These are phyloP conservation scores for Fusarium pseudocircinatum DNA, from an alignment of 2,329 filamentous ascomycete genomes.

Conservation along the genomic window DNA sequence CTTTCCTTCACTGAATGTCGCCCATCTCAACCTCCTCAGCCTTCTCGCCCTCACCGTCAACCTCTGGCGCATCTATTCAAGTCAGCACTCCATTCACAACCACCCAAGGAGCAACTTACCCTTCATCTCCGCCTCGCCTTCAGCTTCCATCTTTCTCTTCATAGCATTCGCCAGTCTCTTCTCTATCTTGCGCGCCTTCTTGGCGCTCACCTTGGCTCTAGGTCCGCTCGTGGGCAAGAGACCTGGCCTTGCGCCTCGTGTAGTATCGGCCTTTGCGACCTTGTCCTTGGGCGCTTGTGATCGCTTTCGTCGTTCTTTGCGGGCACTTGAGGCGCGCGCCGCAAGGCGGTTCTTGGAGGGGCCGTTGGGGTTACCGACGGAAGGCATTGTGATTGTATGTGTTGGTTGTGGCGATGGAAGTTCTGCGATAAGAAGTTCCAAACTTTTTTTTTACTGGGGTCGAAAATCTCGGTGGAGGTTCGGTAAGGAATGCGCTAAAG, in stretches of 20 bases:
- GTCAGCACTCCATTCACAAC: background rate
- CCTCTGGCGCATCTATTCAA: conserved; percentile 38
- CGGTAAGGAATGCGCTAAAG: conserved; percentile 20
- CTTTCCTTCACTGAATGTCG: conserved; percentile 36
- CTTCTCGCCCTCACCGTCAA: conserved; percentile 11
- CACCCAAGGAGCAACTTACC: conserved; percentile 45
- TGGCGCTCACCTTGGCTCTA: conserved; percentile 59
- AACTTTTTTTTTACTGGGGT: conserved; percentile 30
- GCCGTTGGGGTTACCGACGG: conserved; percentile 67
- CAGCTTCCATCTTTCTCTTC: conserved; percentile 61
- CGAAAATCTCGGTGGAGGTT: conserved; percentile 31
- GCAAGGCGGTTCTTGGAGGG: conserved; percentile 63
- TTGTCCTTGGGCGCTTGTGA: conserved; percentile 51
- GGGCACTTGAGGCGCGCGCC: conserved; percentile 56
- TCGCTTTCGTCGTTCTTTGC: conserved; percentile 56
- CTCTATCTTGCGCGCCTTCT: conserved; percentile 66
- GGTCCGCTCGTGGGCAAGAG: conserved; percentile 67
- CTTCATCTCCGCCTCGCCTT: conserved; percentile 61
- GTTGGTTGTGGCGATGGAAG: conserved; percentile 5
- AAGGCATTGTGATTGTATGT: conserved; percentile 55
- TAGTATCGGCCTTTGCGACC: conserved; percentile 54
- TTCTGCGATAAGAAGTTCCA: conserved; percentile 19
- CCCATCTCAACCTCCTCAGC: conserved; percentile 44
- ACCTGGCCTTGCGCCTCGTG: conserved; percentile 62
- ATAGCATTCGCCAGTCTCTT: conserved; percentile 62